Base-by-base conservation (phyloP, 768 basidiomycete species). In the Xerocomus potaroensis region DNA sequence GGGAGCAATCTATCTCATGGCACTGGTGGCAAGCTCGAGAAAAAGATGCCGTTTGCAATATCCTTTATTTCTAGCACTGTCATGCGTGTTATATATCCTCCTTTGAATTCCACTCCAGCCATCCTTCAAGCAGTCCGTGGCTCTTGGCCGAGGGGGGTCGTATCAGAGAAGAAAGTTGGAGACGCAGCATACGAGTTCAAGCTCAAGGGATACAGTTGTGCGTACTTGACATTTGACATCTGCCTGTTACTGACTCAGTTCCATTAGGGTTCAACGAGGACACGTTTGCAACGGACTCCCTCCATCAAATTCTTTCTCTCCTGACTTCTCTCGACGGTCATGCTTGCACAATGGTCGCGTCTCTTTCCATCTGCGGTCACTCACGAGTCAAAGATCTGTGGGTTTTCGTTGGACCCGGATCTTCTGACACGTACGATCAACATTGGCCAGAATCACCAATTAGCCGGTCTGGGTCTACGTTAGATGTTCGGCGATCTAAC, bases 161-260 rank as follows among this genome's bases (percentile, higher is more conserved):
- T 84, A 8, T 80, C 81, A 1, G 87, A 89, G 64, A 86, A 81
- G 71, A 88, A 84, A 56, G 72, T 87, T 2, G 83, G 77, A 4
- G 79, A 83, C 22, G 78, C 78, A 46, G 78, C 80, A 7, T 89
- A 79, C 60, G 87, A 89, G 62, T 89, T 89, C 68, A 88, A 85
- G 64, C 70, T 89, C 42, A 87, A 86, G 57, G 87, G 87, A 19
- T 89, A 89, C 61, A 81, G 77, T 70, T 87, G 87, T 87, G 61
- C 44, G 79, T 68, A 48, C 32, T 48, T 43, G 15, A 38, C 27
- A 30, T 41, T 37, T 51, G 48, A 44, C 45, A 24, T 49, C 32
- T 53, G 53, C 41, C 46, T 47, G 46, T 44, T 45, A 50, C 50
- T 53, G 47, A 60, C 37, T 47, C 52, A 53, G 33, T 53, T 43